Evolutionary conservation across 495 filamentous ascomycete species (phyloP).

Genomic region (Penicillium ucsense): DNA sequence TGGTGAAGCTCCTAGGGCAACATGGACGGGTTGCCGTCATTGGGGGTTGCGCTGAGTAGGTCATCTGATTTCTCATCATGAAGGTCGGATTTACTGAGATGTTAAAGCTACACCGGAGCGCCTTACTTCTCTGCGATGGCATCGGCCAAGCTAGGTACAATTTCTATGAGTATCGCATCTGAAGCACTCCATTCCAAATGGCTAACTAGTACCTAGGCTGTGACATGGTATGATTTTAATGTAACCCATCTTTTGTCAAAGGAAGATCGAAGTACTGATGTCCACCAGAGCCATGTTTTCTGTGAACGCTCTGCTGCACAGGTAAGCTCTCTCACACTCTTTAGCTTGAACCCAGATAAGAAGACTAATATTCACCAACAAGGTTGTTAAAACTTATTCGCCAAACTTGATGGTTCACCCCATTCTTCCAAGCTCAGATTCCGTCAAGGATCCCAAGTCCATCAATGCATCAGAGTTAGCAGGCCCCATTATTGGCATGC

Average conservation of each 20-base stretch:
- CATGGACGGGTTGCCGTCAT: constrained; percentile 89
- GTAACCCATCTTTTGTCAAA: not conserved
- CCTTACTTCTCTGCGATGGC: constrained; percentile 98
- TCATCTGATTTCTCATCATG: not conserved
- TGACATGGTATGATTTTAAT: constrained; percentile 53
- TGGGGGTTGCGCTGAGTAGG: constrained; percentile 79
- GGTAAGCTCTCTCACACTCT: constrained; percentile 10
- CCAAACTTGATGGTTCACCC: constrained; percentile 99
- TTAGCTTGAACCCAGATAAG: not conserved
- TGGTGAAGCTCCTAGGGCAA: constrained; percentile 51
- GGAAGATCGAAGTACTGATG: constrained; percentile 2
- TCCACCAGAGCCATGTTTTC: constrained; percentile 78
- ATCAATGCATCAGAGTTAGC: constrained; percentile 51
- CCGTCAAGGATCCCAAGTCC: constrained; percentile 33
- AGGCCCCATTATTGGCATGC: constrained; percentile 64
- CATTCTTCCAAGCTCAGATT: constrained; percentile 63
- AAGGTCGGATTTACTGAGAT: not conserved
- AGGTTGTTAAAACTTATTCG: constrained; percentile 93
- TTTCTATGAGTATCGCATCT: not conserved
- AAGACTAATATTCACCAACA: constrained; percentile 2
- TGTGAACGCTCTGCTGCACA: constrained; percentile 80
- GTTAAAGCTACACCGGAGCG: constrained; percentile 73
- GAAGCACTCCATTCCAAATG: no score
- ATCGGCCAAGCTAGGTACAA: constrained; percentile 64
- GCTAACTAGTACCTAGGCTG: constrained; percentile 39